These are phyloP conservation scores for Zelopaecilomyces penicillatus DNA, from an alignment of 2,329 filamentous ascomycete genomes.

Conservation along the genomic window DNA sequence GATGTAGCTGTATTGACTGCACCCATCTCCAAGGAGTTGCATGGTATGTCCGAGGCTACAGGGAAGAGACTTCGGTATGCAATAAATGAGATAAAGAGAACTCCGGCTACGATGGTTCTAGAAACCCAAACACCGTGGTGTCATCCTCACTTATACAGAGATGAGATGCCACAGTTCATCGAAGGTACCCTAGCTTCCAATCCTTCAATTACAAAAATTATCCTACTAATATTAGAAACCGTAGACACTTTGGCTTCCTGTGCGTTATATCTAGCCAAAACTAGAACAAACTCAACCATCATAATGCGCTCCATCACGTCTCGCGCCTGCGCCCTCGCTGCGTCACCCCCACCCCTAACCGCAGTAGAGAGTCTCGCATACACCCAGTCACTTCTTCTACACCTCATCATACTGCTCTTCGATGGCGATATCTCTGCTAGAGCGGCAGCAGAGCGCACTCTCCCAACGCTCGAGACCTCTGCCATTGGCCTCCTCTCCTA, in stretches of 20 bases:
- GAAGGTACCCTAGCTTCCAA: constrained; percentile 30
- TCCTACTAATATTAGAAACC: constrained; percentile 13
- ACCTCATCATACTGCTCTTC: constrained; percentile 42
- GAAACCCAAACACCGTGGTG: constrained; percentile 45
- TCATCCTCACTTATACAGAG: constrained; percentile 42
- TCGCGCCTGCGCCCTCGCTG: constrained; percentile 34
- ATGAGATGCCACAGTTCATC: constrained; percentile 41
- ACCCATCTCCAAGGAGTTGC: constrained; percentile 14
- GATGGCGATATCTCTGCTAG: constrained; percentile 39
- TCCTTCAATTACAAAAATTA: background rate
- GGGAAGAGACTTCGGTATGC: constrained; percentile 30
- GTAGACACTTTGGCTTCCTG: constrained; percentile 43
- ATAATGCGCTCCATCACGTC: constrained; percentile 41
- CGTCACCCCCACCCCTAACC: constrained; percentile 21
- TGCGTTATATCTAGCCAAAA: constrained; percentile 44
- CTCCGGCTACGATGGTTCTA: constrained; percentile 38
- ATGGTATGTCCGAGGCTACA: constrained; percentile 17
- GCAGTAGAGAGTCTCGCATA: constrained; percentile 28
- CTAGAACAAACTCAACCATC: constrained; percentile 35
- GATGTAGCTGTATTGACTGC: constrained; percentile 12
- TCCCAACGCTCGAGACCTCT: constrained; percentile 24
- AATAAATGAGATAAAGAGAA: constrained; percentile 43
- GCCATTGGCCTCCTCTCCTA: constrained; percentile 24
- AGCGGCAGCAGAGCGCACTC: constrained; percentile 27
- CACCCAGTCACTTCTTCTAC: constrained; percentile 40